phyloP scores from a whole-genome alignment of 805 yeast genomes.

The Grigorovia jiainica region DNA sequence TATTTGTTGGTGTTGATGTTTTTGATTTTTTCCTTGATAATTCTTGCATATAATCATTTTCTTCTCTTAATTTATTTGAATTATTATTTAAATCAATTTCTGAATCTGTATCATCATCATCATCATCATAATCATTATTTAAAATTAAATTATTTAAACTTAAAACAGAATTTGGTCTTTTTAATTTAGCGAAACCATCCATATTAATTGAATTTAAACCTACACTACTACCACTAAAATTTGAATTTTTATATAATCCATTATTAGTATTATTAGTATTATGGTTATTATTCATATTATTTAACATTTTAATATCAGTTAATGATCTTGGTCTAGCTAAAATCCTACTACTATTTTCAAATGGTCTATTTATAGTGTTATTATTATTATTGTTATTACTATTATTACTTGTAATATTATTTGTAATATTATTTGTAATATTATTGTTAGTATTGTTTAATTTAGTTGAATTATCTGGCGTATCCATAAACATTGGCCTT shows the following conservation, averaged over 20 bases:
- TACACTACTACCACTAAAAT: background rate
- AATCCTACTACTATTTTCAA: background rate
- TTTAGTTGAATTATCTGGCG: constrained; percentile 7
- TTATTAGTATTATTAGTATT: background rate
- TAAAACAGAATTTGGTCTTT: constrained; percentile 20
- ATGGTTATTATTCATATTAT: background rate
- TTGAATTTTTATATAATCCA: background rate
- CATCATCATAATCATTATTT: constrained; percentile 13
- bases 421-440: background rate
- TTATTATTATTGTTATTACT: background rate
- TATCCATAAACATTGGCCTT: constrained; percentile 15
- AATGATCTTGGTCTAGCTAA: constrained; percentile 21
- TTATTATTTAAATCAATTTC: background rate
- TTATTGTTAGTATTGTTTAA: background rate
- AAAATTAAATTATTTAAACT: constrained; percentile 14
- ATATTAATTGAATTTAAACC: background rate
- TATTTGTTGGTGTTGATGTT: constrained; percentile 20
- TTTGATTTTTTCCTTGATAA: constrained; percentile 22
- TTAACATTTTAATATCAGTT: constrained; percentile 12
- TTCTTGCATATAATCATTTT: constrained; percentile 13
- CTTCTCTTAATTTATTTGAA: constrained; percentile 8
- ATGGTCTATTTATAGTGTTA: background rate
- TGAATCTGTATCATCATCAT: constrained; percentile 6
- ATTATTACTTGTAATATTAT: no score
- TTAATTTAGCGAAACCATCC: constrained; percentile 5